These are phyloP conservation scores for Diophrys sp. DNA, from an alignment of 73 alveolate species.

Conservation along the genomic window DNA sequence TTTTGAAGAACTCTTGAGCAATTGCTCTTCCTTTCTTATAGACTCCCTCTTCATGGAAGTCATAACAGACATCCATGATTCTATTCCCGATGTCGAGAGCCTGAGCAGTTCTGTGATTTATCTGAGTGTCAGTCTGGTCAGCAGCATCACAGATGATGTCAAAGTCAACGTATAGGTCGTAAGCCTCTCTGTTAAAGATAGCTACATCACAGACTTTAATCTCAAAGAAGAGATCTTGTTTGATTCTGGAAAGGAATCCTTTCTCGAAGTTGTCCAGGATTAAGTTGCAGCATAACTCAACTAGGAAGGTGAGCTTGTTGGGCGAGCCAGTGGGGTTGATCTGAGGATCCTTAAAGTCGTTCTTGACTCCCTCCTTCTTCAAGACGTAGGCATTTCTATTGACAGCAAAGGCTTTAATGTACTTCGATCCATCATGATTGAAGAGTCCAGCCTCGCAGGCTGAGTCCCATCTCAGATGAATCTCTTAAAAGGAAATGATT, in stretches of 20 bases:
- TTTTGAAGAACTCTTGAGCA: constrained; percentile 20
- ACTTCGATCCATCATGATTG: constrained; percentile 20
- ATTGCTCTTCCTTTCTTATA: constrained; percentile 4
- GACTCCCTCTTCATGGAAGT: constrained; percentile 26
- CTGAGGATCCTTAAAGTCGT: constrained; percentile 24
- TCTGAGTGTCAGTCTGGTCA: constrained; percentile 26
- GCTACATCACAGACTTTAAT: constrained; percentile 43
- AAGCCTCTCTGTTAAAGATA: constrained; percentile 31
- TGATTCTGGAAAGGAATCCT: constrained; percentile 34
- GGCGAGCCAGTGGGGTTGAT: constrained; percentile 11
- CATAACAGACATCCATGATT: constrained; percentile 43
- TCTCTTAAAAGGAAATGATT: no score
- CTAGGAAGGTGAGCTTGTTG: constrained; percentile 9
- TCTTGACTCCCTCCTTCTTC: constrained; percentile 21
- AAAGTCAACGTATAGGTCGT: constrained; percentile 36
- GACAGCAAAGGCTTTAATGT: constrained; percentile 34
- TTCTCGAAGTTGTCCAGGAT: constrained; percentile 50
- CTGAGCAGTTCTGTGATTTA: constrained; percentile 11
- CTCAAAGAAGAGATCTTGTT: constrained; percentile 16
- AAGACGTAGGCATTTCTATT: constrained; percentile 32
- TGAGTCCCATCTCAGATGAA: constrained; percentile 52
- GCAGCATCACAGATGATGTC: constrained; percentile 33
- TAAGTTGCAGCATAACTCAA: constrained; percentile 56
- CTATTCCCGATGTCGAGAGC: constrained; percentile 35
- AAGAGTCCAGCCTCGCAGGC: constrained; percentile 52